phyloP scores from a whole-genome alignment of 1,139 yeast species.

The Sugiyamaella paludigena region DNA sequence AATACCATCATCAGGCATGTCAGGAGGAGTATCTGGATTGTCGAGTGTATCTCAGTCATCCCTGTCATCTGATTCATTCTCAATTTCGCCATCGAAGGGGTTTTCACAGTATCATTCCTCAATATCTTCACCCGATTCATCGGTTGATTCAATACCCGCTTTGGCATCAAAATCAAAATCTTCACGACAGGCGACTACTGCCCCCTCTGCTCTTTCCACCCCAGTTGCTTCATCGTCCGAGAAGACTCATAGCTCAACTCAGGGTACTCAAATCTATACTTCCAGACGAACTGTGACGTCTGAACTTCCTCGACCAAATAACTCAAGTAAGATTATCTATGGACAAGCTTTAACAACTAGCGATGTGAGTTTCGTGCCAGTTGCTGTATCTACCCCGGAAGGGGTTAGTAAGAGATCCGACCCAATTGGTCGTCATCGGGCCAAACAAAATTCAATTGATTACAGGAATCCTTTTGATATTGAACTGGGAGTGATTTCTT shows the following conservation, averaged over 20 bases:
- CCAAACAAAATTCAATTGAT: not conserved
- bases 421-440: not conserved
- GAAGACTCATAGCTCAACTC: conserved; percentile 3
- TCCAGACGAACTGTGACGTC: conserved; percentile 10
- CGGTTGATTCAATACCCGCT: too few relatives aligned
- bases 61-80: too few relatives aligned
- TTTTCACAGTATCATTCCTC: too few relatives aligned
- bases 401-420: not conserved
- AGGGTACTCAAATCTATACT: conserved; percentile 9
- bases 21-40: too few relatives aligned
- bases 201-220: too few relatives aligned
- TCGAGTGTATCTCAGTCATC: too few relatives aligned
- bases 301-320: not conserved
- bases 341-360: conserved; percentile 11
- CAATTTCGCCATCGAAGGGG: too few relatives aligned
- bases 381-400: not conserved
- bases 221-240: not conserved
- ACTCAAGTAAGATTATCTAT: conserved; percentile 3
- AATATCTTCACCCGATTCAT: too few relatives aligned
- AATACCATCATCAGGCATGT: too few relatives aligned
- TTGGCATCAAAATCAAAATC: too few relatives aligned
- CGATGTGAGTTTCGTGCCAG: not conserved
- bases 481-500: conserved; percentile 13
- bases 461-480: conserved; percentile 13
- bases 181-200: too few relatives aligned